phyloP scores from a whole-genome alignment of 164 flowering plant genomes.

The Brasenia schreberi region DNA sequence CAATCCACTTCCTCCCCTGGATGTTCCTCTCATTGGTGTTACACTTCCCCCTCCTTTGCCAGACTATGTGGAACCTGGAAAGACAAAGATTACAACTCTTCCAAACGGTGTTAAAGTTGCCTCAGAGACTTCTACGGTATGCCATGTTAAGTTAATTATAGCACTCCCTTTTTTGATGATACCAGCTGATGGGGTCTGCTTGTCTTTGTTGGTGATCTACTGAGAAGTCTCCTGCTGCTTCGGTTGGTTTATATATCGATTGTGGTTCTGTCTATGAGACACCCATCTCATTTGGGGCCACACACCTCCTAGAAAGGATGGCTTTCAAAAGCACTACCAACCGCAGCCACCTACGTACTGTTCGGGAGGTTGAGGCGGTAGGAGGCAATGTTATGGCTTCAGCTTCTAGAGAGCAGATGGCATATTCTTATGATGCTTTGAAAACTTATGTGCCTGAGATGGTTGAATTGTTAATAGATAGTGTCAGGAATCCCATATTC shows the following conservation, averaged over 20 bases:
- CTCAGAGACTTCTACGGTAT: constrained; percentile 65
- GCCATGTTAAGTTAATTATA: not conserved
- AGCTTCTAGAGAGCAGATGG: constrained; percentile 35
- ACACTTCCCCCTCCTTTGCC: constrained; percentile 57
- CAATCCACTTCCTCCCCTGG: constrained; percentile 38
- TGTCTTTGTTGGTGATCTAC: not conserved
- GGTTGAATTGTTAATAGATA: constrained; percentile 77
- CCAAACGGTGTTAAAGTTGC: constrained; percentile 81
- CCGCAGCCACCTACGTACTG: constrained; percentile 58
- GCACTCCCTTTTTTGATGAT: not conserved
- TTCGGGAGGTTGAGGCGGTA: constrained; percentile 73
- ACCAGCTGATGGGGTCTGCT: not conserved
- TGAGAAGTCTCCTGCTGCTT: constrained; percentile 45
- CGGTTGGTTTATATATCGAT: constrained; percentile 51
- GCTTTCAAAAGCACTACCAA: constrained; percentile 67
- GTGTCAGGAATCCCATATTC: constrained; percentile 76
- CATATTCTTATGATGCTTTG: constrained; percentile 64
- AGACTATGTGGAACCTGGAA: constrained; percentile 59
- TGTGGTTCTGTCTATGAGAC: constrained; percentile 67
- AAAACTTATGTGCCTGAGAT: constrained; percentile 72
- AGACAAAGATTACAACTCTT: constrained; percentile 73
- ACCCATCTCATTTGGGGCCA: constrained; percentile 34
- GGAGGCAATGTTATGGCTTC: constrained; percentile 56
- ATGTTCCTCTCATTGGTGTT: constrained; percentile 56
- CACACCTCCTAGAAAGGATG: constrained; percentile 67